Percentiles rank a stretch among this genome's conserved stretches.
These are phyloP conservation scores for Silene latifolia DNA, from an alignment of 148 eudicot species.

Conservation along the genomic window DNA sequence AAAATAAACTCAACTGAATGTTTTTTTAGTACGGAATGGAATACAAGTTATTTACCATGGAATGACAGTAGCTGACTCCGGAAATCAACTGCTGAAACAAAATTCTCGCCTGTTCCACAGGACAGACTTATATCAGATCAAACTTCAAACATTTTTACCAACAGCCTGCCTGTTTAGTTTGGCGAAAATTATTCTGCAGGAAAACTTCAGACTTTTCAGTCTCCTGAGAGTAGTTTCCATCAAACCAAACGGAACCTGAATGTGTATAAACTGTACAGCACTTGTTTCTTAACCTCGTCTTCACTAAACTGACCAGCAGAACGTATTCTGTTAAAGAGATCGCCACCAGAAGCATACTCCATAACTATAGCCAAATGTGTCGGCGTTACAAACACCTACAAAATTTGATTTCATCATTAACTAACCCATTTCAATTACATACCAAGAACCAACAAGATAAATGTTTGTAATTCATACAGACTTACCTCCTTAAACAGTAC, in stretches of 20 bases:
- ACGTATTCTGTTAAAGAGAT: constrained; percentile 63
- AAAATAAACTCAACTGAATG: not conserved
- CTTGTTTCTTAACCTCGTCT: constrained; percentile 41
- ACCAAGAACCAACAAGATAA: too few relatives aligned
- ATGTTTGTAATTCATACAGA: too few relatives aligned
- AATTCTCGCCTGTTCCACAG: constrained; percentile 58
- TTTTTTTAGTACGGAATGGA: too few relatives aligned
- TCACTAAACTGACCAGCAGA: constrained; percentile 67
- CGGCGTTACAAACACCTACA: constrained; percentile 61
- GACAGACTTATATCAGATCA: too few relatives aligned
- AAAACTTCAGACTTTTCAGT: too few relatives aligned
- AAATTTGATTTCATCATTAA: too few relatives aligned
- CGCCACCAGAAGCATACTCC: constrained; percentile 86
- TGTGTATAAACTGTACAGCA: too few relatives aligned
- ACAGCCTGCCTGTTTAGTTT: too few relatives aligned
- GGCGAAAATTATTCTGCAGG: not conserved
- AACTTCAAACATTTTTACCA: too few relatives aligned
- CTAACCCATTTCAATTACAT: too few relatives aligned
- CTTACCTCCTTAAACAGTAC: constrained; percentile 65
- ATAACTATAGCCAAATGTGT: constrained; percentile 73
- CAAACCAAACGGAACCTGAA: not conserved
- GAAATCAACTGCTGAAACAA: constrained; percentile 94
- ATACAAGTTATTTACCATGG: constrained; percentile 76
- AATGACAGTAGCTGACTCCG: constrained; percentile 88
- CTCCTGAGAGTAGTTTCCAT: not conserved